phyloP scores from a whole-genome alignment of 163 green algal genomes.

The Scenedesmus sp. region DNA sequence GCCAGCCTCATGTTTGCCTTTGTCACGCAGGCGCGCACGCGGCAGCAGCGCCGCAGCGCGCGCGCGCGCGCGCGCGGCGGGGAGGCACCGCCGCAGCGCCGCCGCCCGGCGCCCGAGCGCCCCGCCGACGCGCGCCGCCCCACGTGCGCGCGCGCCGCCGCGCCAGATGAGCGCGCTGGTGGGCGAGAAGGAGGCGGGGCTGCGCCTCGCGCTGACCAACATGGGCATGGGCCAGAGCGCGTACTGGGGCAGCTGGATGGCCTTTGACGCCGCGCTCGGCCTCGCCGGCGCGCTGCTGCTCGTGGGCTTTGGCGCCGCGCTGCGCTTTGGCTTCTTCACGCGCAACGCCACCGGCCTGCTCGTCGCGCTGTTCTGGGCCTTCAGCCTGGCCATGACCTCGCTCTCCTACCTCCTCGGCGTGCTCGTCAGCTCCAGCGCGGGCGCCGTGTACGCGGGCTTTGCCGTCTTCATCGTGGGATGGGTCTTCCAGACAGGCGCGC shows the following conservation, averaged over 20 bases:
- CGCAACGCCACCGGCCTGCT: slow-evolving; percentile 84
- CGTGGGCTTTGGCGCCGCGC: slow-evolving; percentile 83
- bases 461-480: slow-evolving; percentile 92
- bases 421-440: slow-evolving; percentile 62
- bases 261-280: slow-evolving; percentile 67
- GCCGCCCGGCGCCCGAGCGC: no score
- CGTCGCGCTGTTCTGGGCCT: slow-evolving; percentile 90
- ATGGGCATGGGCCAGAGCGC: slow-evolving; percentile 90
- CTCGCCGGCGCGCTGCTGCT: slow-evolving; percentile 78
- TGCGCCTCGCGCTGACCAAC: slow-evolving; percentile 86
- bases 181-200: slow-evolving; percentile 80
- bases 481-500: slow-evolving; percentile 70
- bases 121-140: no score
- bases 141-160: not conserved
- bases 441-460: slow-evolving; percentile 85
- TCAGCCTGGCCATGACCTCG: slow-evolving; percentile 83
- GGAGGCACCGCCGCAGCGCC: no score
- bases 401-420: slow-evolving; percentile 80
- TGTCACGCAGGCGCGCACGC: slow-evolving; percentile 62
- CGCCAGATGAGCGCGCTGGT: slow-evolving; percentile 79
- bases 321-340: slow-evolving; percentile 92
- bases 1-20: slow-evolving; percentile 90
- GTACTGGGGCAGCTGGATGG: slow-evolving; percentile 92
- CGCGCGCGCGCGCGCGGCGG: no score
- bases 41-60: no score